A percentile compares a stretch with the other conserved stretches of the same genome.
These are phyloP conservation scores for Lolium rigidum DNA, from an alignment of 176 grass and related monocot species.

Conservation along the genomic window DNA sequence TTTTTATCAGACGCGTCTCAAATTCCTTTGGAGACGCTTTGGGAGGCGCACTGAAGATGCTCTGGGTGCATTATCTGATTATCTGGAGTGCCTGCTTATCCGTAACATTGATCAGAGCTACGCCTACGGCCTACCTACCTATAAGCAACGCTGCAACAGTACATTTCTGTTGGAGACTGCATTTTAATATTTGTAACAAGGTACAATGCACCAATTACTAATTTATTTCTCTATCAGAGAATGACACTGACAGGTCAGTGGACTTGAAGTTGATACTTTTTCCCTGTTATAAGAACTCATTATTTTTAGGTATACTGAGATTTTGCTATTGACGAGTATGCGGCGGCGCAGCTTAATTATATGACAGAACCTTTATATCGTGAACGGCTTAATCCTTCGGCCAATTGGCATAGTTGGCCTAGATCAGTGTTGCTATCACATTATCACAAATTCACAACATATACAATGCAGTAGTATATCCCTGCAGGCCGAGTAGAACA, in stretches of 20 bases:
- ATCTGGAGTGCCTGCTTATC: background rate
- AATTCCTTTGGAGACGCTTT: no score
- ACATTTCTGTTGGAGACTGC: conserved; percentile 29
- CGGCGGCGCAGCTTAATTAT: conserved; percentile 8
- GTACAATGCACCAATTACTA: conserved; percentile 28
- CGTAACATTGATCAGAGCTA: background rate
- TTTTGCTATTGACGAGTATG: conserved; percentile 16
- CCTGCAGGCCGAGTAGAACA: background rate
- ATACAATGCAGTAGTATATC: no score
- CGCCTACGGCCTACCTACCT: no score
- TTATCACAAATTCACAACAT: no score
- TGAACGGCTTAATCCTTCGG: no score
- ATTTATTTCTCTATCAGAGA: conserved; percentile 25
- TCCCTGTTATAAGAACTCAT: background rate
- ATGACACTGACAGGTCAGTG: conserved; percentile 40
- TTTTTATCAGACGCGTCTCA: no score
- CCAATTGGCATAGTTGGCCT: no score
- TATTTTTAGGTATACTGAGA: background rate
- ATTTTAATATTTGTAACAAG: conserved; percentile 36
- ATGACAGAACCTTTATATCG: background rate
- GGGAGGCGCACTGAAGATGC: no score
- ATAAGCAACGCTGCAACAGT: background rate
- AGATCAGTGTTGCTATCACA: no score
- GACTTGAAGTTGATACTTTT: background rate
- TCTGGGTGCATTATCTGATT: no score